Evolutionary conservation across 495 filamentous ascomycete genomes (phyloP).

Genomic region (Aspergillus bertholletiae): DNA sequence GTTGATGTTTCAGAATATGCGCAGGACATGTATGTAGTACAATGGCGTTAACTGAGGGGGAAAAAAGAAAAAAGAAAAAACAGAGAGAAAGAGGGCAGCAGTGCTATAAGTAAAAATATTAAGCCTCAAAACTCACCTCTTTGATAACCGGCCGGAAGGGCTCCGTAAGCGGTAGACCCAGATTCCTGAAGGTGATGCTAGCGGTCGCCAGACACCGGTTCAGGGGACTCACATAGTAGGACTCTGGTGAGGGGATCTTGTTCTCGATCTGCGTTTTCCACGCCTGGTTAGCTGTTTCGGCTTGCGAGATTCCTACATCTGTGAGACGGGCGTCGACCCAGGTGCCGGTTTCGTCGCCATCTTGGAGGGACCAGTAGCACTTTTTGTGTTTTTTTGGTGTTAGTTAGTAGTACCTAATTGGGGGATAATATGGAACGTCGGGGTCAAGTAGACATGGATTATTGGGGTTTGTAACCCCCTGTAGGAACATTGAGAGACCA

Average conservation of each 20-base stretch:
- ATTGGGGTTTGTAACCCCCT: too few relatives aligned
- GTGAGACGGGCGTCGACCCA: slow-evolving; percentile 78
- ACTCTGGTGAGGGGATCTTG: slow-evolving; percentile 59
- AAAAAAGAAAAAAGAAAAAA: background rate
- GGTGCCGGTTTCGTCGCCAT: slow-evolving; percentile 61
- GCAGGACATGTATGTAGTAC: too few relatives aligned
- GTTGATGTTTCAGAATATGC: too few relatives aligned
- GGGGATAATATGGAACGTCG: too few relatives aligned
- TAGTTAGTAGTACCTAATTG: background rate
- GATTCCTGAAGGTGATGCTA: slow-evolving; percentile 54
- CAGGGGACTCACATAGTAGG: slow-evolving; percentile 72
- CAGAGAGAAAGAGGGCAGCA: background rate
- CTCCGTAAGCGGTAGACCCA: slow-evolving; percentile 44
- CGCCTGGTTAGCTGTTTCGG: slow-evolving; percentile 56
- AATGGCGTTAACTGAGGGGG: too few relatives aligned
- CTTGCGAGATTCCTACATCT: slow-evolving; percentile 59
- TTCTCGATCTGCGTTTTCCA: slow-evolving; percentile 55
- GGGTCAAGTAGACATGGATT: too few relatives aligned
- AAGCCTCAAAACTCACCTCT: slow-evolving; percentile 41
- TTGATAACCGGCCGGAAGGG: slow-evolving; percentile 65
- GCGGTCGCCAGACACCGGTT: slow-evolving; percentile 68
- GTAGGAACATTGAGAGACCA: background rate
- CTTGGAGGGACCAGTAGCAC: slow-evolving; percentile 71
- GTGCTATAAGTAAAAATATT: background rate
- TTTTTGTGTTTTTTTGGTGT: slow-evolving; percentile 7